Evolutionary conservation across 371 early-diverging fungal species (phyloP), one percentile per base, ranked within the genome.

Genomic region (Phascolomyces articulosus): DNA sequence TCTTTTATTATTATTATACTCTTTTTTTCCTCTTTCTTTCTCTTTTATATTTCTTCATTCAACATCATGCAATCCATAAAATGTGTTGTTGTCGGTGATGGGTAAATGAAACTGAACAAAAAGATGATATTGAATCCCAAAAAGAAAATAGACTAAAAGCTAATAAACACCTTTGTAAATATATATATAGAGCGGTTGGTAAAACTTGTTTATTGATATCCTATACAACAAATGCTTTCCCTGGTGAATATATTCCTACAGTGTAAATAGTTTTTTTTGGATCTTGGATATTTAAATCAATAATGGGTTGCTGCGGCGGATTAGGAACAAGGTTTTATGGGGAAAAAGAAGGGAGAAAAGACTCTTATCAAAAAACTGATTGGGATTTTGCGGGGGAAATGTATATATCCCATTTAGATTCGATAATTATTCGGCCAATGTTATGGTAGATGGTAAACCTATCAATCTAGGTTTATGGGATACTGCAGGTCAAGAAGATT

Each of bases 31-130:
- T 44, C n/a, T 15, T 16, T 44, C 44, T 44, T 7, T 44, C 44
- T 44, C 16, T 44, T 44, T 44, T 44, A 9, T 38, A 9, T 38
- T 38, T 38, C 13, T 38, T 13, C 38, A 9, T 38, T 38, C 13
- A 13, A 18, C 38, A 59, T 20, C 31, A 96, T 97, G 96, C 98
- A 97, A 83, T 93, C 96, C 72, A 96, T 96, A 83, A 96, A 97
- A 84, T 97, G 98, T 91, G 97, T 97, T 62, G 98, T 97, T 49
- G 96, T 96, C 67, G 97, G 98, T 63, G 98, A 96, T 77, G 96
- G 96, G 94, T 95, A 89, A 78, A 51, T 18, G 24, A 51, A 51
- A 51, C 11, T 6, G 8, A 24, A 51, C 51, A 18, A n/a, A n/a
- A 49, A n/a, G n/a, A n/a, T n/a, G n/a, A n/a, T n/a, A n/a, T n/a